A percentile compares a stretch with the other conserved stretches of the same genome.
Conservation (phyloP, 2,329 filamentous ascomycete species). For the Orbilia oligospora region DNA sequence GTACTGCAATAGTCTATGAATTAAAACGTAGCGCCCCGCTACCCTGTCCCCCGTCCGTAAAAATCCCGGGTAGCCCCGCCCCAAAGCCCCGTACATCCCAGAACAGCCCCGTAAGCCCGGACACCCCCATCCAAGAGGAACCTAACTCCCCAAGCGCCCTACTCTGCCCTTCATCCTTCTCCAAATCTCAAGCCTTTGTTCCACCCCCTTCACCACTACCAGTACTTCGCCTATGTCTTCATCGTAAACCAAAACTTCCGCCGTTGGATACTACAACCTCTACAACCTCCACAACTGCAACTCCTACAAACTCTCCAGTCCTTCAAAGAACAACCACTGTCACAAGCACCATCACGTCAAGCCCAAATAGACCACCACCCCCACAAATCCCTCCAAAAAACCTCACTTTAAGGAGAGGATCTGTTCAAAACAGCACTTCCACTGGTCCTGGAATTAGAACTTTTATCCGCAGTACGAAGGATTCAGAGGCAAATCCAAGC, state of each 20-base stretch:
- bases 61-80: not conserved
- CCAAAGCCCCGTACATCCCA: not conserved
- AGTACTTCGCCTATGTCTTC: not conserved
- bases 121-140: not conserved
- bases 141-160: not conserved
- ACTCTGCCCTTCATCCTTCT: not conserved
- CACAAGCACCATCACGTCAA: not conserved
- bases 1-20: conserved; percentile 25
- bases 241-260: conserved; percentile 23
- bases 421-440: not conserved
- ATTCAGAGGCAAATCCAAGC: not conserved
- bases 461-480: not conserved
- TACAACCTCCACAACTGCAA: not conserved
- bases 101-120: not conserved
- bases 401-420: conserved; percentile 2
- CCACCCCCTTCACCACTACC: not conserved
- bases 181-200: not conserved
- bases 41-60: not conserved
- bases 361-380: not conserved
- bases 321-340: not conserved
- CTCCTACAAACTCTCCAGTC: conserved; percentile 18
- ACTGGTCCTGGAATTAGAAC: not conserved
- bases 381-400: not conserved
- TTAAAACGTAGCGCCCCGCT: conserved; percentile 11
- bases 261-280: too few relatives aligned